phyloP scores from a whole-genome alignment of 75 land plant genomes.

The Cupressus sempervirens region DNA sequence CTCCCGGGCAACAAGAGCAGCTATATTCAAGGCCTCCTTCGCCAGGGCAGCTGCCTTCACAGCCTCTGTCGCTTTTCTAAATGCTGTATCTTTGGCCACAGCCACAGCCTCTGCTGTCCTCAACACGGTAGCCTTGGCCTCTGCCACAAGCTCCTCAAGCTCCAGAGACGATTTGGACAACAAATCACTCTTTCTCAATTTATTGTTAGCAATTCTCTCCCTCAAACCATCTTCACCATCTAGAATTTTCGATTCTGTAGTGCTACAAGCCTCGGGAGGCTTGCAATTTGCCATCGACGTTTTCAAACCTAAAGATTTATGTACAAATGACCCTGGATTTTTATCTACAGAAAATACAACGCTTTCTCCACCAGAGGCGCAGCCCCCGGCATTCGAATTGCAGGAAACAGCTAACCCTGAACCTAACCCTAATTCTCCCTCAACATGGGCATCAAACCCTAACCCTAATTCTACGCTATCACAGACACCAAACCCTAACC shows the following conservation, averaged over 20 bases:
- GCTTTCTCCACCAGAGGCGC: not conserved
- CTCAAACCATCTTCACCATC: slow-evolving; percentile 3
- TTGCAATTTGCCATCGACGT: not conserved
- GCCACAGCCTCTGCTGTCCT: slow-evolving; percentile 22
- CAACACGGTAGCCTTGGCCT: not conserved
- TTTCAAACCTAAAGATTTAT: not conserved
- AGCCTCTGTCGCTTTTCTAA: slow-evolving; percentile 43
- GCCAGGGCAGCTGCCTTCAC: slow-evolving; percentile 39
- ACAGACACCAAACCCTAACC: slow-evolving; percentile 11
- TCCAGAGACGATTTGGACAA: not conserved
- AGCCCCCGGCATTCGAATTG: not conserved
- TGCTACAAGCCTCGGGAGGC: slow-evolving; percentile 2
- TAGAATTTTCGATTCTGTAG: slow-evolving; percentile 1
- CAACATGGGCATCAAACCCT: slow-evolving; percentile 1
- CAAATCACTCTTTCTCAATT: not conserved
- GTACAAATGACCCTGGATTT: slow-evolving; percentile 5
- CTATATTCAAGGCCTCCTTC: slow-evolving; percentile 34
- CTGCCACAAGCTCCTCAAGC: not conserved
- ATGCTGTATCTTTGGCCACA: slow-evolving; percentile 31
- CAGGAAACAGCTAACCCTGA: slow-evolving; percentile 5
- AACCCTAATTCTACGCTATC: not conserved
- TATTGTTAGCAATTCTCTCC: not conserved
- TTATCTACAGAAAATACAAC: slow-evolving; percentile 11
- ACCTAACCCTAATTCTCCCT: not conserved
- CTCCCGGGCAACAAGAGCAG: slow-evolving; percentile 21